phyloP scores from a whole-genome alignment of 2,329 filamentous ascomycete species.

The Mycogone perniciosa region DNA sequence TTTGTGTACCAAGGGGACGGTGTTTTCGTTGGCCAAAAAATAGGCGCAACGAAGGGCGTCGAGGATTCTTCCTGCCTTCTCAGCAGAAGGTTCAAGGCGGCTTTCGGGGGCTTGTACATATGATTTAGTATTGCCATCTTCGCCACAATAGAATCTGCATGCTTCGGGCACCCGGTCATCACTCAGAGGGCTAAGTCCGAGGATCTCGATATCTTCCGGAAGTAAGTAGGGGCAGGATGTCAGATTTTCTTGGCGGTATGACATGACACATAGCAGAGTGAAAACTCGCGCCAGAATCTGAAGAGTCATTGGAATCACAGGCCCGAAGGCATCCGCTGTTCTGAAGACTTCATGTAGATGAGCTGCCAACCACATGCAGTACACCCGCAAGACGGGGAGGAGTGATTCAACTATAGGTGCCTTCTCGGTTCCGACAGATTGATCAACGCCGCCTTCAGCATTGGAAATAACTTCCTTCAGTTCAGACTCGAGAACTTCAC shows the following conservation, averaged over 20 bases:
- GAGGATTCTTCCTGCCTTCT: slow-evolving; percentile 41
- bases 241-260: slow-evolving; percentile 33
- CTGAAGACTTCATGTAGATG: slow-evolving; percentile 40
- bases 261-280: slow-evolving; percentile 40
- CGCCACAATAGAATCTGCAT: slow-evolving; percentile 33
- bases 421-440: slow-evolving; percentile 24
- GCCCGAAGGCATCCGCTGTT: slow-evolving; percentile 40
- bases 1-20: slow-evolving; percentile 31
- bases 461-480: slow-evolving; percentile 38
- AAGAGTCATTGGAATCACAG: slow-evolving; percentile 41
- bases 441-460: slow-evolving; percentile 14
- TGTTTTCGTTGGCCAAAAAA: slow-evolving; percentile 36
- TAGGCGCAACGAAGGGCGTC: slow-evolving; percentile 45
- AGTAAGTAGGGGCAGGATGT: slow-evolving; percentile 44
- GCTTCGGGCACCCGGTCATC: slow-evolving; percentile 31
- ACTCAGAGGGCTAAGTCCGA: slow-evolving; percentile 39
- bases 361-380: slow-evolving; percentile 47
- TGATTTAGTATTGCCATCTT: slow-evolving; percentile 34
- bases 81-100: slow-evolving; percentile 27
- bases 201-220: slow-evolving; percentile 42
- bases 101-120: slow-evolving; percentile 27
- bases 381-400: slow-evolving; percentile 48
- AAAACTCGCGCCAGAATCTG: slow-evolving; percentile 40
- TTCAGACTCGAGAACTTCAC: slow-evolving; percentile 64
- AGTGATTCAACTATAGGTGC: slow-evolving; percentile 35